Evolutionary conservation across 257 asterid genomes (phyloP).

Genomic region (Solanum etuberosum): DNA sequence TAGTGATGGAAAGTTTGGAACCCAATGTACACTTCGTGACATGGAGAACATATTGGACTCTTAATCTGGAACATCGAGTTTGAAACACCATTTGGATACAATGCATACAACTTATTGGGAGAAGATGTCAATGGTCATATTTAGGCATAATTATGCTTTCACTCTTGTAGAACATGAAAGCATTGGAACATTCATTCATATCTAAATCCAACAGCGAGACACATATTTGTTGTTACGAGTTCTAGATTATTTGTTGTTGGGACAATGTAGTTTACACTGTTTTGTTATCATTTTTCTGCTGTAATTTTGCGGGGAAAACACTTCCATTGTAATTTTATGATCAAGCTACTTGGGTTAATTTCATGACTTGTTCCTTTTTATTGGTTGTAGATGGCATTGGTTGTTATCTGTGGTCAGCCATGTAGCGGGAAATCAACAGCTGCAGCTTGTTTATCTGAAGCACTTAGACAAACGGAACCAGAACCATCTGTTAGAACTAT

Average conservation of each 20-base stretch:
- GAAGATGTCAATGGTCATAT: not conserved
- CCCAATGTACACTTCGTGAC: not conserved
- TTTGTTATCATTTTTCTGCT: not conserved
- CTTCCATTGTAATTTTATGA: not conserved
- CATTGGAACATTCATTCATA: not conserved
- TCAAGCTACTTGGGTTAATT: not conserved
- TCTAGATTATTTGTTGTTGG: not conserved
- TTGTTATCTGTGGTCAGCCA: slow-evolving; percentile 96
- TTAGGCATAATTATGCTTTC: not conserved
- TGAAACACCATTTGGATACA: not conserved
- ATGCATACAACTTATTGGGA: not conserved
- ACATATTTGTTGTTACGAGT: not conserved
- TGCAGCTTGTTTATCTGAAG: slow-evolving; percentile 60
- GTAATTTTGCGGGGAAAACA: not conserved
- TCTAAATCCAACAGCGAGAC: not conserved
- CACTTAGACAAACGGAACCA: slow-evolving; percentile 64
- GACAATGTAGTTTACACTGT: not conserved
- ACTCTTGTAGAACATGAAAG: not conserved
- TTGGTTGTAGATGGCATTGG: slow-evolving; percentile 72
- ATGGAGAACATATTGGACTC: not conserved
- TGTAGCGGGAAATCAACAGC: slow-evolving; percentile 90
- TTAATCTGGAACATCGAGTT: not conserved
- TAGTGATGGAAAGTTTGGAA: not conserved
- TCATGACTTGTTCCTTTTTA: not conserved
- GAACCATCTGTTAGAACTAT: slow-evolving; percentile 56